A percentile compares a stretch with the other conserved stretches of the same genome.
These are phyloP conservation scores for Cadophora gregata DNA, from an alignment of 2,329 filamentous ascomycete species.

Conservation along the genomic window DNA sequence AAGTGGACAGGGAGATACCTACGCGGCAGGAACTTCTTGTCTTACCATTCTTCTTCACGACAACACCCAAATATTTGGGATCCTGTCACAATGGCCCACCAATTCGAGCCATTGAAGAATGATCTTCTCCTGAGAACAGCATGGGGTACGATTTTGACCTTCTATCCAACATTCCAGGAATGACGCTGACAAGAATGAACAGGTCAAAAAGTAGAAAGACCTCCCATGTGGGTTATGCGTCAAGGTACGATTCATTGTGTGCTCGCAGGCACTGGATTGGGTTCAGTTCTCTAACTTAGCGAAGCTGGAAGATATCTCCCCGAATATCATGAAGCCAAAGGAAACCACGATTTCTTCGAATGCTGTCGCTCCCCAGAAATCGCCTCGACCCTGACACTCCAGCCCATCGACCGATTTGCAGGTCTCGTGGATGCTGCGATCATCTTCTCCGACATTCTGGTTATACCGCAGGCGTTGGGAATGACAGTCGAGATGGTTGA, in stretches of 20 bases:
- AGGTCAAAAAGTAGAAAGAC: constrained; percentile 91
- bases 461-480: constrained; percentile 96
- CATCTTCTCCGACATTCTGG: constrained; percentile 98
- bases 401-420: constrained; percentile 89
- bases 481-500: constrained; percentile 99
- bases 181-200: constrained; percentile 31
- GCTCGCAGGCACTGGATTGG: background rate
- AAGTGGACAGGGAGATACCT: constrained; percentile 23
- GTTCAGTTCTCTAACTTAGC: background rate
- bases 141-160: constrained; percentile 62
- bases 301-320: constrained; percentile 94
- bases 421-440: constrained; percentile 95
- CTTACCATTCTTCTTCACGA: background rate
- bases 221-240: constrained; percentile 99
- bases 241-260: constrained; percentile 68
- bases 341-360: constrained; percentile 90
- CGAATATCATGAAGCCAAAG: constrained; percentile 97
- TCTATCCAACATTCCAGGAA: constrained; percentile 1
- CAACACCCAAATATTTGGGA: background rate
- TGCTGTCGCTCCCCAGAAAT: constrained; percentile 95
- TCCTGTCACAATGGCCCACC: constrained; percentile 59
- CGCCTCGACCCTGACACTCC: constrained; percentile 89
- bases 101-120: constrained; percentile 88
- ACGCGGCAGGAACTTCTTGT: constrained; percentile 35
- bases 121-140: constrained; percentile 90